phyloP scores from a whole-genome alignment of 2,329 filamentous ascomycete species.

The Cladosporium sp. region DNA sequence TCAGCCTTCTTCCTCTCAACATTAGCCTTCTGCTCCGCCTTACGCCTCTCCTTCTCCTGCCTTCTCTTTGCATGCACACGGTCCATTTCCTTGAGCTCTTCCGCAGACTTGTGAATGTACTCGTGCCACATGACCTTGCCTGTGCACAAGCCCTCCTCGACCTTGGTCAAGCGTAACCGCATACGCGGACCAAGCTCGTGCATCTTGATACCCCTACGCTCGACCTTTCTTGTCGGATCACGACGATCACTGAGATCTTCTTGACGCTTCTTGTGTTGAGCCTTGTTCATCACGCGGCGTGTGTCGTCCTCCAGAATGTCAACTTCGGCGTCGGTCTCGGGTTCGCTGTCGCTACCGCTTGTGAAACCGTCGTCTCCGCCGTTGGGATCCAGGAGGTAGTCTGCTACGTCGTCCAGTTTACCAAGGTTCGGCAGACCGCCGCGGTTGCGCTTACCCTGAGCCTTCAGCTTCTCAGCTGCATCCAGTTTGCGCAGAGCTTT shows the following conservation, averaged over 20 bases:
- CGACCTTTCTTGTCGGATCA: conserved; percentile 55
- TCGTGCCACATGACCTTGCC: conserved; percentile 98
- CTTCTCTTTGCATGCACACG: conserved; percentile 76
- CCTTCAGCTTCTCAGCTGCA: conserved; percentile 75
- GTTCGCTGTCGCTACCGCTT: conserved; percentile 87
- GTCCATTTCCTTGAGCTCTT: conserved; percentile 76
- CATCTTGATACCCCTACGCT: conserved; percentile 86
- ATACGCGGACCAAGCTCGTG: conserved; percentile 90
- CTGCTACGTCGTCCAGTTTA: conserved; percentile 87
- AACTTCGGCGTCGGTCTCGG: conserved; percentile 93
- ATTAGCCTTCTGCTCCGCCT: conserved; percentile 82
- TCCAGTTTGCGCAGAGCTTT: conserved; percentile 81
- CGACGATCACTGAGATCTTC: conserved; percentile 24
- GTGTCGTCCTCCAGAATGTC: conserved; percentile 68
- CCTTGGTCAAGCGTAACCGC: conserved; percentile 86
- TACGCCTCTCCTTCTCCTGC: conserved; percentile 78
- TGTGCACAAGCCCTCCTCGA: conserved; percentile 87
- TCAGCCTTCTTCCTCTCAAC: conserved; percentile 80
- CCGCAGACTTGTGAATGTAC: conserved; percentile 79
- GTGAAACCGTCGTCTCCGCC: conserved; percentile 71
- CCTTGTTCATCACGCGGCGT: conserved; percentile 61
- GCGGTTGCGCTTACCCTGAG: conserved; percentile 39
- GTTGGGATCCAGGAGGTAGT: conserved; percentile 81
- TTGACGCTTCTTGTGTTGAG: conserved; percentile 43
- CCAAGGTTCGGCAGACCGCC: conserved; percentile 78